Percentiles rank a stretch among this genome's conserved stretches.
Conservation (phyloP, 805 yeast genomes). For the Saccharomyces paradoxus region DNA sequence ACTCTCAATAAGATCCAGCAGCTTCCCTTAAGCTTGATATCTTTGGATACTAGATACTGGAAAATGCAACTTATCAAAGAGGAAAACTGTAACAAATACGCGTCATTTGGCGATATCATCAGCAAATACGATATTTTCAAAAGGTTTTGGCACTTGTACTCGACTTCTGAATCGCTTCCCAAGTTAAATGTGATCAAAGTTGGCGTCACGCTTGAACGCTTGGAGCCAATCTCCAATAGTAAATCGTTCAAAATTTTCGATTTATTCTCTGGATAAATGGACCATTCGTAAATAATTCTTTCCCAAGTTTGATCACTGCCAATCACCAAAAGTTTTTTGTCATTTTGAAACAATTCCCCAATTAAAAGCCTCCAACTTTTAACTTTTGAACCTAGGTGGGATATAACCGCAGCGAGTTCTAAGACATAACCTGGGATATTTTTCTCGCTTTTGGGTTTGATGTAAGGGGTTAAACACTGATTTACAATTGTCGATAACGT, state of each 20-base stretch:
- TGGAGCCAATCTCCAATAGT: slow-evolving; percentile 25
- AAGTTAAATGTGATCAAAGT: slow-evolving; percentile 47
- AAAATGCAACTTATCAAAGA: slow-evolving; percentile 43
- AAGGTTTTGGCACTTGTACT: slow-evolving; percentile 43
- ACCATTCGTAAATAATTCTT: slow-evolving; percentile 53
- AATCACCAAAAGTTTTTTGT: slow-evolving; percentile 15
- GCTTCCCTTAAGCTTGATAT: slow-evolving; percentile 19
- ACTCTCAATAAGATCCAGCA: slow-evolving; percentile 55
- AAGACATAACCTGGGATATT: slow-evolving; percentile 37
- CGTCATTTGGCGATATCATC: slow-evolving; percentile 53
- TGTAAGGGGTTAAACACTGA: slow-evolving; percentile 45
- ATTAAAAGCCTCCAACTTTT: slow-evolving; percentile 60
- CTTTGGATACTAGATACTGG: slow-evolving; percentile 26
- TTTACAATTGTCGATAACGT: slow-evolving; percentile 45
- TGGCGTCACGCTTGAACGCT: slow-evolving; percentile 41
- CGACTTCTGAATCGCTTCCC: slow-evolving; percentile 65
- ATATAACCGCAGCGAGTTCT: slow-evolving; percentile 34
- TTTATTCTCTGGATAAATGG: slow-evolving; percentile 42
- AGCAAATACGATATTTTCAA: slow-evolving; percentile 58
- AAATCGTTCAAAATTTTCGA: slow-evolving; percentile 37
- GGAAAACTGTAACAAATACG: slow-evolving; percentile 40
- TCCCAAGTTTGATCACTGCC: slow-evolving; percentile 39
- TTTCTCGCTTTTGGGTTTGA: slow-evolving; percentile 36
- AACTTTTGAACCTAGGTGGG: slow-evolving; percentile 27
- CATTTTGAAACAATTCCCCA: slow-evolving; percentile 57